Percentiles rank a stretch among this genome's conserved stretches.
Conservation (phyloP, 805 yeast genomes). For the Dipodascopsis tothii region DNA sequence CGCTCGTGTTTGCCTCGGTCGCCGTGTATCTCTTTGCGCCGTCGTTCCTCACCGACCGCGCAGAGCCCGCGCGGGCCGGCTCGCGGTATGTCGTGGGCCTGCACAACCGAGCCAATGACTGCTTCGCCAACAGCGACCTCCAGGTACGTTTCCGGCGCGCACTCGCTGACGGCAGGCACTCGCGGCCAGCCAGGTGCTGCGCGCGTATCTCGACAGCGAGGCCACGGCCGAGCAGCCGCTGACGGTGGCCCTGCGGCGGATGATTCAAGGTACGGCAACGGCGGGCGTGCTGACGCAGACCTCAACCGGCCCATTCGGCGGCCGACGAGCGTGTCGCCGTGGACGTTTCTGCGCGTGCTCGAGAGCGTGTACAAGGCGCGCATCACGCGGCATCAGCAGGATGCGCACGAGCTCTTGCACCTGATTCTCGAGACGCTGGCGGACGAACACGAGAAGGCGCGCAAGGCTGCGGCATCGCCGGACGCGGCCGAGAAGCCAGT, state of each 20-base stretch:
- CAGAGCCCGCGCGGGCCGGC: conserved; percentile 2
- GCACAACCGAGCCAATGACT: conserved; percentile 74
- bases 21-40: conserved; percentile 33
- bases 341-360: conserved; percentile 68
- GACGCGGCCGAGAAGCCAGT: conserved; percentile 8
- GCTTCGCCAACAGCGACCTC: conserved; percentile 83
- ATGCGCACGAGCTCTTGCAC: conserved; percentile 89
- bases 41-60: conserved; percentile 16
- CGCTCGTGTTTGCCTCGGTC: conserved; percentile 17
- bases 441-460: conserved; percentile 43
- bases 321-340: conserved; percentile 55
- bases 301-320: conserved; percentile 56
- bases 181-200: conserved; percentile 13
- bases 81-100: conserved; percentile 63
- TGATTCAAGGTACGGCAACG: conserved; percentile 11
- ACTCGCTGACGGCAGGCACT: conserved; percentile 8
- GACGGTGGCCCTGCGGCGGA: conserved; percentile 14
- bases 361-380: conserved; percentile 66
- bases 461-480: conserved; percentile 16
- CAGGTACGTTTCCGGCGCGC: conserved; percentile 41
- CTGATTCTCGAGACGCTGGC: conserved; percentile 70
- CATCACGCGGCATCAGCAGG: conserved; percentile 79
- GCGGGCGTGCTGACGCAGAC: conserved; percentile 21
- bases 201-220: conserved; percentile 12
- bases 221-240: conserved; percentile 11